Conservation (phyloP, 1,139 yeast species). For the Pichia sp. region DNA sequence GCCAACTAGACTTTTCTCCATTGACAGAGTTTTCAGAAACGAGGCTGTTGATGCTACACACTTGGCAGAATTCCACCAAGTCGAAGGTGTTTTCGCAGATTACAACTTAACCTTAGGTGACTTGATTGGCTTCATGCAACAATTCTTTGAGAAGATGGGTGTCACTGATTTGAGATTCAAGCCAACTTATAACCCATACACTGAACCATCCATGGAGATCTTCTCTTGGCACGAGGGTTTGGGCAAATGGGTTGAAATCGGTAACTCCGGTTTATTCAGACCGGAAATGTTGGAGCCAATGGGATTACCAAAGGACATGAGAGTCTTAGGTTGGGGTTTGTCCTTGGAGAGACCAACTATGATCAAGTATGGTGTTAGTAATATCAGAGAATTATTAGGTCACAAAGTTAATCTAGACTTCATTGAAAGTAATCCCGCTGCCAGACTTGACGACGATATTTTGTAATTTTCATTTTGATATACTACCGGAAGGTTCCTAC, state of each 20-base stretch:
- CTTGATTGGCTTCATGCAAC: conserved; percentile 97
- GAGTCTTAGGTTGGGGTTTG: conserved; percentile 97
- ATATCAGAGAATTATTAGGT: conserved; percentile 91
- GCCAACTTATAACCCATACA: conserved; percentile 98
- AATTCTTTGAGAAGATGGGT: conserved; percentile 96
- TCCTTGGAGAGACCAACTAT: conserved; percentile 97
- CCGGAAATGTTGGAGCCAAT: conserved; percentile 98
- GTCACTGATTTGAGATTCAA: conserved; percentile 91
- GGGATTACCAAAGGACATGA: conserved; percentile 92
- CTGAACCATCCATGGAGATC: conserved; percentile 98
- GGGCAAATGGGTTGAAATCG: conserved; percentile 97
- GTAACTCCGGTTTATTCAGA: conserved; percentile 99
- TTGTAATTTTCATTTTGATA: conserved; percentile 24
- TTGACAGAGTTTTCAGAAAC: conserved; percentile 98
- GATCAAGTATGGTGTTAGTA: conserved; percentile 95
- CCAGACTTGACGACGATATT: conserved; percentile 78
- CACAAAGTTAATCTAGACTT: conserved; percentile 91
- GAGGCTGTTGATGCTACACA: conserved; percentile 99
- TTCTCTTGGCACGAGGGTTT: conserved; percentile 95
- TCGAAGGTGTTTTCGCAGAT: conserved; percentile 98
- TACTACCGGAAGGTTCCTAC: no score
- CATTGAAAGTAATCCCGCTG: conserved; percentile 95
- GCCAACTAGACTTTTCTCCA: conserved; percentile 89
- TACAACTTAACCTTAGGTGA: conserved; percentile 93
- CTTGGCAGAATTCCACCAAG: conserved; percentile 98